These are phyloP conservation scores for Ceratocystis harringtonii DNA, from an alignment of 2,329 filamentous ascomycete genomes.

Conservation along the genomic window DNA sequence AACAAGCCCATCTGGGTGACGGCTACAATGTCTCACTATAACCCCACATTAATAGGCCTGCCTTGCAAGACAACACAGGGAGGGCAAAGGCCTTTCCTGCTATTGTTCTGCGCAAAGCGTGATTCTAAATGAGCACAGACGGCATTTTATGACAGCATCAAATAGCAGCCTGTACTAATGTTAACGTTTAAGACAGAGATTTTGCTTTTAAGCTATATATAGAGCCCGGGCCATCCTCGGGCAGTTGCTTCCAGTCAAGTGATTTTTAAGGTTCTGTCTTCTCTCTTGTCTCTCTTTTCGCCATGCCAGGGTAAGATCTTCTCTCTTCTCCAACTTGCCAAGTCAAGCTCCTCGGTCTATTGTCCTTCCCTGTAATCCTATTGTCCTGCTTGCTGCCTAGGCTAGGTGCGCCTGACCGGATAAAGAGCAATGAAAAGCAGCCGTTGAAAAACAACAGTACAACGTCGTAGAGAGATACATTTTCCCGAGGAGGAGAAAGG, in stretches of 20 bases:
- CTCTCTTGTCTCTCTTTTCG: background rate
- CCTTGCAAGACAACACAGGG: background rate
- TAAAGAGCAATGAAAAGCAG: too few species aligned
- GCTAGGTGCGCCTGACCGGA: background rate
- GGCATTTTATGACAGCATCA: background rate
- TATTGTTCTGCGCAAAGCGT: background rate
- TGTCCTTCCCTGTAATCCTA: background rate
- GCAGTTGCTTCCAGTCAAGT: background rate
- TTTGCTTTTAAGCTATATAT: background rate
- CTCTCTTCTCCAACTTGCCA: background rate
- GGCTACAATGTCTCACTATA: background rate
- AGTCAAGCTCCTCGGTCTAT: background rate
- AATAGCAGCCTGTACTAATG: background rate
- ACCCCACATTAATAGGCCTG: background rate
- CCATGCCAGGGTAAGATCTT: background rate
- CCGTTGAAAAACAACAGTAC: too few species aligned
- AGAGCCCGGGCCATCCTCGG: background rate
- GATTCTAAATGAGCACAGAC: background rate
- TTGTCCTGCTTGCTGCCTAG: background rate
- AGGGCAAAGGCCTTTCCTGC: background rate
- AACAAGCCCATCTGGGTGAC: background rate
- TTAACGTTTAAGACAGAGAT: background rate
- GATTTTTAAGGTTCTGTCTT: background rate
- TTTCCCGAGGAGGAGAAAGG: too few species aligned
- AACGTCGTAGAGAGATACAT: too few species aligned